Evolutionary conservation across 2,329 filamentous ascomycete species (phyloP).

Genomic region (Exophiala phaeomuriformis): DNA sequence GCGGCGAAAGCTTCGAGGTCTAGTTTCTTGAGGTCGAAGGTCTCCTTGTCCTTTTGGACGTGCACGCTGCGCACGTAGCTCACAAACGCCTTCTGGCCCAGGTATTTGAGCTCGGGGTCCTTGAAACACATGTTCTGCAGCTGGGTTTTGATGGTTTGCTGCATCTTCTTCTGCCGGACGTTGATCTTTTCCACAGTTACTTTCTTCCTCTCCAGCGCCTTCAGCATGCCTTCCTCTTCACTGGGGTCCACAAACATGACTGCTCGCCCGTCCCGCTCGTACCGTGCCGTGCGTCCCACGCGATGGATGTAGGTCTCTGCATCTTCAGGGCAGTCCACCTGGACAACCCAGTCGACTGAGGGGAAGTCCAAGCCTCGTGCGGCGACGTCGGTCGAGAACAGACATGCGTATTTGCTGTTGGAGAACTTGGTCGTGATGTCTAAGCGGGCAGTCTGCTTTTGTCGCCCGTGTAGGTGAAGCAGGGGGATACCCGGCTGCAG

Average conservation of each 20-base stretch:
- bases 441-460: conserved; percentile 81
- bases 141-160: conserved; percentile 73
- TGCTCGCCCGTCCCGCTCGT: conserved; percentile 77
- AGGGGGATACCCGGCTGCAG: conserved; percentile 90
- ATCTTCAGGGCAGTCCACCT: conserved; percentile 94
- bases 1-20: conserved; percentile 78
- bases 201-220: conserved; percentile 77
- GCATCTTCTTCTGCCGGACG: conserved; percentile 73
- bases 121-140: conserved; percentile 95
- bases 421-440: conserved; percentile 84
- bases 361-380: conserved; percentile 93
- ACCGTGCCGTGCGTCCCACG: conserved; percentile 88
- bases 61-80: conserved; percentile 80
- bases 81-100: conserved; percentile 92
- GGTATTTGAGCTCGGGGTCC: conserved; percentile 84
- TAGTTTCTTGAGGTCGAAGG: conserved; percentile 77
- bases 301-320: conserved; percentile 96
- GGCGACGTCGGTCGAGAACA: conserved; percentile 93
- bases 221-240: conserved; percentile 87
- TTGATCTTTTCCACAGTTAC: conserved; percentile 83
- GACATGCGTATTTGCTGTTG: conserved; percentile 69
- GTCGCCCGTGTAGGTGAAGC: conserved; percentile 84
- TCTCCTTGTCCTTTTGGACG: conserved; percentile 82
- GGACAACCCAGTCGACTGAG: conserved; percentile 97
- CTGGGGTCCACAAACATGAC: conserved; percentile 87